Base-by-base conservation (phyloP, 768 basidiomycete species). In the Terana coerulea region DNA sequence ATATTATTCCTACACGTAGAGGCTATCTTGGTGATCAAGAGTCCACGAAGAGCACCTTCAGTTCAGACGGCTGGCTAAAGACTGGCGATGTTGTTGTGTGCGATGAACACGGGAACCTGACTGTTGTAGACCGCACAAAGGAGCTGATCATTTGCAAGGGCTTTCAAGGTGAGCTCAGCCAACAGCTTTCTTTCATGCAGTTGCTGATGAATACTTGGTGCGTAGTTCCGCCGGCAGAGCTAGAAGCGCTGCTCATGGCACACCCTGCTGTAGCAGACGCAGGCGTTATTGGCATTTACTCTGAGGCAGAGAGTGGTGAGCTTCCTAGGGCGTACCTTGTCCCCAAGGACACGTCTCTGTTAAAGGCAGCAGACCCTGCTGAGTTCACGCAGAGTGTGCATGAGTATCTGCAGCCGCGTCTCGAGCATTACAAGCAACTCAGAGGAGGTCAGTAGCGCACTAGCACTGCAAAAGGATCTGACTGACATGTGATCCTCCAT, bases 211-310 rank as follows among this genome's bases (percentile, higher is more conserved):
- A n/a, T 45, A 2, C 44, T 29, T n/a, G 61, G 61, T 10, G 57
- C 40, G 44, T 58, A 61, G 88, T 91, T 94, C 81, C 92, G 5
- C 91, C 91, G 0, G 91, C 91, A 1, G 91, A 93, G 59, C 75
- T 95, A 3, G 91, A 95, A 60, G 77, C 80, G 24, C 69, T 91
- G 0, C 75, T 94, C 0, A 68, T 91, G 12, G 78, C 79, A 4
- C 86, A 92, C 59, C 83, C 85, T 1, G 78, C 84, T 0, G 72
- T 95, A 10, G 83, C 79, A 2, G 93, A 97, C 60, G 77, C 76
- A 0, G 91, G 84, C 11, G 91, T 95, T 21, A 85, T 94, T 50
- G 90, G 91, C 1, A 69, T 94, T 1, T 73, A 84, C 7, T 77
- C 74, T 56, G 73, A 73, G 2, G 74, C 76, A 49, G 79, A 91